Conservation (phyloP, 805 yeast genomes). For the Hagleromyces aurorensis region DNA sequence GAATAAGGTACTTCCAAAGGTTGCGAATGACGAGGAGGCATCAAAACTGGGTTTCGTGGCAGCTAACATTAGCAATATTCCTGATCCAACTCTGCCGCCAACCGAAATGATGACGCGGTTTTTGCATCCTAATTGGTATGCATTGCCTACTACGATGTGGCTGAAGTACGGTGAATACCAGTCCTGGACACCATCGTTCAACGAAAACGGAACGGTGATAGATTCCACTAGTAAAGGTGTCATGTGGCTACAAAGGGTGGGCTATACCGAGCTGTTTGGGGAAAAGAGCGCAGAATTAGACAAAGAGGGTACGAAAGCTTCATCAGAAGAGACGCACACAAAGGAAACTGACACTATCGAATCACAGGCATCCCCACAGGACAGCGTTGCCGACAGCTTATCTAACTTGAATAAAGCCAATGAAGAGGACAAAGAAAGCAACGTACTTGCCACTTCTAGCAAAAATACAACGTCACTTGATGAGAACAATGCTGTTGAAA, state of each 20-base stretch:
- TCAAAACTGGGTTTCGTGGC: conserved; percentile 41
- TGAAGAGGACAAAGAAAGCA: neutral
- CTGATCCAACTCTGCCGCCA: conserved; percentile 43
- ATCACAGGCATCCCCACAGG: too few species aligned
- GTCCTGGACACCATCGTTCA: conserved; percentile 60
- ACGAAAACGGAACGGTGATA: conserved; percentile 49
- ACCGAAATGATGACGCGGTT: conserved; percentile 47
- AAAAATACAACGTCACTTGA: too few species aligned
- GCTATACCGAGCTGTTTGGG: conserved; percentile 33
- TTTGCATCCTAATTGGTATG: conserved; percentile 56
- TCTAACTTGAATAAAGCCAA: too few species aligned
- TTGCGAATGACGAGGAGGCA: conserved; percentile 30
- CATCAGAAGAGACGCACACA: conserved; percentile 7
- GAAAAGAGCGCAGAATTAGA: conserved; percentile 4
- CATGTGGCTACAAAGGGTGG: conserved; percentile 48
- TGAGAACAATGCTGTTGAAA: neutral
- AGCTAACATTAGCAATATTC: conserved; percentile 37
- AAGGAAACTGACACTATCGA: too few species aligned
- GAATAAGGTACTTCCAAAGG: conserved; percentile 58
- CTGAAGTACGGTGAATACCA: conserved; percentile 41
- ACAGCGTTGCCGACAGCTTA: too few species aligned
- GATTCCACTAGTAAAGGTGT: conserved; percentile 43
- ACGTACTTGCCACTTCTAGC: neutral
- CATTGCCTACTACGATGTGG: conserved; percentile 62
- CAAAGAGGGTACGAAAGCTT: conserved; percentile 2